phyloP scores from a whole-genome alignment of 148 eudicot genomes.

The Camellia granthamiana region DNA sequence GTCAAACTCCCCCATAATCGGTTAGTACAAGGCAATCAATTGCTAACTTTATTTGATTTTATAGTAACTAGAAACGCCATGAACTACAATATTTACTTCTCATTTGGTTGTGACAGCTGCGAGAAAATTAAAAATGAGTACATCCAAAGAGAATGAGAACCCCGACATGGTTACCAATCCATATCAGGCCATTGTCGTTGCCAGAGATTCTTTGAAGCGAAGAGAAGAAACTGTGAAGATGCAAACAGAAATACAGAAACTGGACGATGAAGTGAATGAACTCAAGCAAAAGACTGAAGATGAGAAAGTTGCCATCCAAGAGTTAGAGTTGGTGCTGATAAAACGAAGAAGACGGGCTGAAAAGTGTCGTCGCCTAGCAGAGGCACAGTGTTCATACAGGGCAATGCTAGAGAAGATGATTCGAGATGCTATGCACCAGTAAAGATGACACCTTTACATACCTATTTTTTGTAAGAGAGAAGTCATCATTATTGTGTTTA shows the following conservation, averaged over 20 bases:
- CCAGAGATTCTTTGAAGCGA: constrained; percentile 81
- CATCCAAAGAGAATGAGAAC: constrained; percentile 61
- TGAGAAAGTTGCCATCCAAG: constrained; percentile 71
- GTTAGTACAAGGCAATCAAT: constrained; percentile 31
- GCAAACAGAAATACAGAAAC: constrained; percentile 67
- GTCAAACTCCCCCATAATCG: constrained; percentile 63
- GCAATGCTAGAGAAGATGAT: constrained; percentile 93
- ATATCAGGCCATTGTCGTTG: constrained; percentile 81
- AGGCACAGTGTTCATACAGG: constrained; percentile 77
- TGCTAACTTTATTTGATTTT: neutral
- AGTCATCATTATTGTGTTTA: neutral
- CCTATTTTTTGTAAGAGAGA: neutral
- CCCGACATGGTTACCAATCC: constrained; percentile 64
- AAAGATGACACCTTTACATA: constrained; percentile 26
- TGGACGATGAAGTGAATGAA: constrained; percentile 66
- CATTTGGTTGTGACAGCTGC: constrained; percentile 41
- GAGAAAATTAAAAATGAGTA: constrained; percentile 45
- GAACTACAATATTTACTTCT: neutral
- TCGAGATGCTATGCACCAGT: constrained; percentile 98
- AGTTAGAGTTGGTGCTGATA: constrained; percentile 64
- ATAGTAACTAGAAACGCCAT: neutral
- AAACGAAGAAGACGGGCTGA: constrained; percentile 74
- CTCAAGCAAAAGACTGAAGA: constrained; percentile 69
- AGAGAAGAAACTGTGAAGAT: constrained; percentile 73
- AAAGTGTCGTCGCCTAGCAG: constrained; percentile 79